Evolutionary conservation across 106 monocot genomes (phyloP).

Genomic region (Dendrobium huoshanense): DNA sequence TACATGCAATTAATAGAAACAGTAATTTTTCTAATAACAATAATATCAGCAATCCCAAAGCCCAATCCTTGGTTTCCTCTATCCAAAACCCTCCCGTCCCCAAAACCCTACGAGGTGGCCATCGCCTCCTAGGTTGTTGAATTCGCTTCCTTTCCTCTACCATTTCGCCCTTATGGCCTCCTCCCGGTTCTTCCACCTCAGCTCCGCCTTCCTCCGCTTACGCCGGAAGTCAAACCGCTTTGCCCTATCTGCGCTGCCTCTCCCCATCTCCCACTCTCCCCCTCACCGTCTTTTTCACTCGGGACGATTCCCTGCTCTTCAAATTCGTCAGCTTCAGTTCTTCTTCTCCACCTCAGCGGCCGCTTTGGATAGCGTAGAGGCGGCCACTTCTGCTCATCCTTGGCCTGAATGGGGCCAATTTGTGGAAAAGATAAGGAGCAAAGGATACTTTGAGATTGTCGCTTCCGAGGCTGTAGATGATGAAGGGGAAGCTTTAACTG

Average conservation of each 20-base stretch:
- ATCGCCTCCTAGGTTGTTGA: neutral
- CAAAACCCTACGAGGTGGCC: constrained; percentile 4
- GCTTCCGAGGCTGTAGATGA: neutral
- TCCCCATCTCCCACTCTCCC: neutral
- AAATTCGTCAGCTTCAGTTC: neutral
- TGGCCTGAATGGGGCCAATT: constrained; percentile 28
- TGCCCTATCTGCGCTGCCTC: neutral
- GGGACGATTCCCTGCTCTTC: neutral
- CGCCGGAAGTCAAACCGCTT: neutral
- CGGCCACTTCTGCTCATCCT: constrained; percentile 5
- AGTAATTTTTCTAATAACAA: no score
- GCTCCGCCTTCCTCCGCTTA: constrained; percentile 2
- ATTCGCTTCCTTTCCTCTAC: neutral
- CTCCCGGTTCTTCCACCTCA: constrained; percentile 2
- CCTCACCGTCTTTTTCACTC: neutral
- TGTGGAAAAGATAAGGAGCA: constrained; percentile 16
- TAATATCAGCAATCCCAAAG: no score
- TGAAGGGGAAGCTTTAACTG: neutral
- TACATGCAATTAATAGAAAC: no score
- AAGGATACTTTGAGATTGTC: constrained; percentile 13
- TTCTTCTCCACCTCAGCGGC: constrained; percentile 3
- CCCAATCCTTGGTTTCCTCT: neutral
- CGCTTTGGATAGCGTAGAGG: neutral
- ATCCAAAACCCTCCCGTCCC: neutral
- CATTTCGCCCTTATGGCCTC: constrained; percentile 5